Evolutionary conservation across 768 basidiomycete genomes (phyloP), one percentile per base, ranked within the genome.

Genomic region (Leccinum subtestaceum): DNA sequence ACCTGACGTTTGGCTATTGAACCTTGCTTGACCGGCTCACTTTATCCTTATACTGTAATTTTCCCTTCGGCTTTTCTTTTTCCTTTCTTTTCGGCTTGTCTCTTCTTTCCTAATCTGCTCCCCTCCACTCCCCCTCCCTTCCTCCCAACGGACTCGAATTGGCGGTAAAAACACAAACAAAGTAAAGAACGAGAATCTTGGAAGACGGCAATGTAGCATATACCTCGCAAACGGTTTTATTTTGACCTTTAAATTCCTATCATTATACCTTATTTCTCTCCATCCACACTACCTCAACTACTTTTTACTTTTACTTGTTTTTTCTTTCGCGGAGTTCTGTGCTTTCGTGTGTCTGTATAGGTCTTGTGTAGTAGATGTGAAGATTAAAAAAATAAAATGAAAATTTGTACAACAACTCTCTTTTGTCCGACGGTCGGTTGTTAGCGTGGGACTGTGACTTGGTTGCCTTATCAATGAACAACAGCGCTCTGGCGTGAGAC

Each of bases 1-100:
- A 3, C 73, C 75, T 6, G 76, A 80, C 34, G 72, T 72, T 1
- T 75, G 81, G 74, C 12, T 49, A 34, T 29, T 74, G 9, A 74
- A 74, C 63, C 65, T 72, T 5, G 57, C 61, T 49, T 74, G 63
- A 72, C 13, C 25, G 5, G n/a, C 7, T 29, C 27, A 27, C 19
- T 43, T 34, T 70, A 70, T 63, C 48, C 58, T 72, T 74, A 74
- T 72, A 48, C 48, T 56, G 27, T 72, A 66, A 57, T 70, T 62
- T 38, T 38, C 45, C 29, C 11, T 6, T 2, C 19, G 5, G 11
- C 17, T 38, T 3, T 27, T 5, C 50, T 55, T 66, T 72, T 70
- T 72, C 36, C 47, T 55, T 21, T 72, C 64, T 56, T 68, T 61
- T 43, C 46, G 43, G 2, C n/a, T 23, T 4, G 2, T 2, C n/a